Evolutionary conservation across 805 yeast species (phyloP), one percentile per base, ranked within the genome.

Genomic region (Jamesozyma jinghongensis): DNA sequence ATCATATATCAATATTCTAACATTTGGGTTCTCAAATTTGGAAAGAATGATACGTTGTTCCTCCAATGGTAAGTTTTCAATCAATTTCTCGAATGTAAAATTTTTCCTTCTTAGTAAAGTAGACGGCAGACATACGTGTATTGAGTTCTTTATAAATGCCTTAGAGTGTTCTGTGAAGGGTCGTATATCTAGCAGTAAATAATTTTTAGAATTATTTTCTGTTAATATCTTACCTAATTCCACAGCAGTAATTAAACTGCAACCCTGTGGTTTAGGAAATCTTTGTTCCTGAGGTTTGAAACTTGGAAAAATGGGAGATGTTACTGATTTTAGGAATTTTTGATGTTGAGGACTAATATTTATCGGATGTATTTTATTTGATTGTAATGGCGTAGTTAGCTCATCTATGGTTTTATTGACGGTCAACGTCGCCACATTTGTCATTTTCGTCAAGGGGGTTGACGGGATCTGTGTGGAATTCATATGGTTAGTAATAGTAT

Each of bases 91-190:
- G 41, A 88, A 65, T 3, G 78, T 77, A 52, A 84, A 88, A 40
- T 79, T 81, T 26, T 77, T 67, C 48, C 97, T 72, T 56, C 79
- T 83, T 47, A 88, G 65, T 32, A 88, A 67, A 0, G 97, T 88
- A n/a, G 95, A 81, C 2, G 97, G 97, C 12, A 88, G 63, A 59
- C 94, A 85, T 29, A 90, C 71, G 56, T 85, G 85, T 34, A 85
- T 66, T 1, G 97, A 74, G 32, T 72, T 67, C 3, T 51, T 53
- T 11, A 90, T 60, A 46, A 80, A 86, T 2, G 69, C 55, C 44
- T 68, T 72, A 33, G 79, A 70, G 56, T 67, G 85, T 42, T 84
- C 90, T 19, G 83, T 78, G 55, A 79, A 85, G 0, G 96, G 85
- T 41, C 97, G 67, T 10, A 83, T 79, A 57, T 88, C 97, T 11